Conservation (phyloP, 1,284 basidiomycete genomes). For the Moniliophthora roreri region DNA sequence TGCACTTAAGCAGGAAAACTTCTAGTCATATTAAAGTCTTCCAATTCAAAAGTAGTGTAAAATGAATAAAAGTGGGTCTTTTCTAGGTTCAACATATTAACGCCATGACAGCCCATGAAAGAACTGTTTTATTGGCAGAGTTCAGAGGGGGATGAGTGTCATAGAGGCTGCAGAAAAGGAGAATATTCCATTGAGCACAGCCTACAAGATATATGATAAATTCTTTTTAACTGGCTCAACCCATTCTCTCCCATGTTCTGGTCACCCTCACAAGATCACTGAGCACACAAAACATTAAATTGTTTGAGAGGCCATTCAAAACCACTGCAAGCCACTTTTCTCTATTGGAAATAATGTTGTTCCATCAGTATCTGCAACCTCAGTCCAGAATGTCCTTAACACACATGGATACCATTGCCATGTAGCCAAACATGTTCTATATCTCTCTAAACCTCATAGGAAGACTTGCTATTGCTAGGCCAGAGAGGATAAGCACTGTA, state of each 20-base stretch:
- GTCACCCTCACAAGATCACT: constrained; percentile 16
- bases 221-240: no score
- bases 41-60: no score
- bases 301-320: constrained; percentile 13
- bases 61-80: no score
- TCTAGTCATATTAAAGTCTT: no score
- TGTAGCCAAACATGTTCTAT: constrained; percentile 23
- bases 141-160: no score
- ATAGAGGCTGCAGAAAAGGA: no score
- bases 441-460: constrained; percentile 17
- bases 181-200: no score
- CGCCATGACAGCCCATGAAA: no score
- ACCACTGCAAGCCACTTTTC: constrained; percentile 14
- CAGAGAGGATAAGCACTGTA: not conserved
- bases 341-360: constrained; percentile 18
- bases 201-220: no score
- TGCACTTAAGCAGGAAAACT: no score
- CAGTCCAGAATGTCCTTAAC: constrained; percentile 15
- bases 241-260: constrained; percentile 16
- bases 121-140: no score
- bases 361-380: constrained; percentile 10
- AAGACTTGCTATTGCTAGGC: constrained; percentile 19
- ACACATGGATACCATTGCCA: constrained; percentile 19
- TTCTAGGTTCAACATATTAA: no score
- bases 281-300: constrained; percentile 10